Conservation (phyloP, 1,139 yeast species). For the Magnusiomyces tetraspermus region DNA sequence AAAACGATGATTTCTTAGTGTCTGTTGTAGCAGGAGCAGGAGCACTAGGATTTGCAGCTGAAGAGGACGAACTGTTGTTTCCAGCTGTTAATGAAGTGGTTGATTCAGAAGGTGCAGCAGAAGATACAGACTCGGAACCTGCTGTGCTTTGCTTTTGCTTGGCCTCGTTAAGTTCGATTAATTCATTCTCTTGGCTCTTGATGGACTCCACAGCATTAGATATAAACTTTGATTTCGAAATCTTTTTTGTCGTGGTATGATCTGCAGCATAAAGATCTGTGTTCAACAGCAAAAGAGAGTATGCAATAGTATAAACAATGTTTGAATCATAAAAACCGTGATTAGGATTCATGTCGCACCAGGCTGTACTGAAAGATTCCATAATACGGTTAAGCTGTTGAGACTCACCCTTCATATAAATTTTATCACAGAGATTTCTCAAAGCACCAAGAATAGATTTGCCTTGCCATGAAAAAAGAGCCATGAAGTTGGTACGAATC, state of each 20-base stretch:
- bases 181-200: conserved; percentile 3
- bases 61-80: not conserved
- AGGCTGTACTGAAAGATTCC: conserved; percentile 58
- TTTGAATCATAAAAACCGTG: conserved; percentile 47
- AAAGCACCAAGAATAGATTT: conserved; percentile 40
- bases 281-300: conserved; percentile 61
- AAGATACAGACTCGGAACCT: not conserved
- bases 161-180: not conserved
- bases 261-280: conserved; percentile 34
- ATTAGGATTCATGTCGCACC: conserved; percentile 43
- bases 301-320: conserved; percentile 62
- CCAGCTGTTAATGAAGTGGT: not conserved
- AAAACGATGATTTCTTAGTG: conserved; percentile 13
- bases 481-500: conserved; percentile 26
- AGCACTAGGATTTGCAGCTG: not conserved
- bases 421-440: conserved; percentile 50
- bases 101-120: not conserved
- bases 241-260: conserved; percentile 30
- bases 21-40: not conserved
- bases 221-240: conserved; percentile 27
- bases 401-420: conserved; percentile 73
- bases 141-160: not conserved
- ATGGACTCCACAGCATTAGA: conserved; percentile 26
- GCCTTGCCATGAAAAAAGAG: conserved; percentile 25
- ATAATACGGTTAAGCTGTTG: conserved; percentile 70